These are phyloP conservation scores for Trametes meyenii DNA, from an alignment of 768 basidiomycete genomes.

Conservation along the genomic window DNA sequence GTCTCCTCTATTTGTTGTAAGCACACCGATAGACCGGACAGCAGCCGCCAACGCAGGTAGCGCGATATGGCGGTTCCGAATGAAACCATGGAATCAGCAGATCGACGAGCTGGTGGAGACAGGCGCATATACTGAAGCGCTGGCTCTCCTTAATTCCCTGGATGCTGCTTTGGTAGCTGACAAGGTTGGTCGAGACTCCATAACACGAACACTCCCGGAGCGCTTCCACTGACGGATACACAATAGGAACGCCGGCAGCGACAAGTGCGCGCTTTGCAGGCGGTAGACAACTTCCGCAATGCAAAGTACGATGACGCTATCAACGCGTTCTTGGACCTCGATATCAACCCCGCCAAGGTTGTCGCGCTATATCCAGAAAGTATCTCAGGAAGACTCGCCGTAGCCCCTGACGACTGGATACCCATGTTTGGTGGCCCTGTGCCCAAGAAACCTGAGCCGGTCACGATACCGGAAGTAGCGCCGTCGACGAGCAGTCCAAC, in stretches of 20 bases:
- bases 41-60: slow-evolving; percentile 71
- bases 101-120: slow-evolving; percentile 78
- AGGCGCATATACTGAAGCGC: slow-evolving; percentile 75
- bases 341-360: slow-evolving; percentile 93
- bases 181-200: slow-evolving; percentile 47
- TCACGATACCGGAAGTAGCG: slow-evolving; percentile 8
- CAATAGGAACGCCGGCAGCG: slow-evolving; percentile 56
- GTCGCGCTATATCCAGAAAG: slow-evolving; percentile 84
- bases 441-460: slow-evolving; percentile 30
- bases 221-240: neutral
- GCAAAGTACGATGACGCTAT: slow-evolving; percentile 78
- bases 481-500: slow-evolving; percentile 31
- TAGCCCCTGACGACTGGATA: slow-evolving; percentile 75
- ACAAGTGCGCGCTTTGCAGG: slow-evolving; percentile 71
- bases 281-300: slow-evolving; percentile 73
- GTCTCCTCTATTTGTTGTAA: slow-evolving; percentile 62
- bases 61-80: slow-evolving; percentile 72
- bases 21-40: slow-evolving; percentile 75
- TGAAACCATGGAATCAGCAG: slow-evolving; percentile 78
- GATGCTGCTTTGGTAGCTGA: slow-evolving; percentile 62
- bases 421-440: slow-evolving; percentile 79
- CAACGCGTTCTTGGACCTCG: slow-evolving; percentile 83
- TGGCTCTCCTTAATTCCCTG: slow-evolving; percentile 74
- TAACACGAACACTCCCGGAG: neutral
- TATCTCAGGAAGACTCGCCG: slow-evolving; percentile 77